These are phyloP conservation scores for Mimosa bimucronata DNA, from an alignment of 306 rosid genomes.

Conservation along the genomic window DNA sequence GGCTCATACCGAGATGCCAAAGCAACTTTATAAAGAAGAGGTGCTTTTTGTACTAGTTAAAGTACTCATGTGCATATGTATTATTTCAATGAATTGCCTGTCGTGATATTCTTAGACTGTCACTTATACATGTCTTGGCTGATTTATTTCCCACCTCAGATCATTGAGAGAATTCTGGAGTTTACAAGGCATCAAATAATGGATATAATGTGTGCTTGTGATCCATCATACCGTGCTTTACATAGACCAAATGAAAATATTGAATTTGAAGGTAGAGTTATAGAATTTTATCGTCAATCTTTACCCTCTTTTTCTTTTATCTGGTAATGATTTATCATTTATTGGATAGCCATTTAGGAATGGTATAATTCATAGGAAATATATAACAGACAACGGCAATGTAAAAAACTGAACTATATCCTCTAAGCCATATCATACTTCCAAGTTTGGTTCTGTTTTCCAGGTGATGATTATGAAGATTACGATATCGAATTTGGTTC, in stretches of 20 bases:
- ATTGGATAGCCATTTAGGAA: constrained; percentile 20
- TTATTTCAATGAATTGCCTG: constrained; percentile 29
- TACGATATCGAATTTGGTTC: constrained; percentile 76
- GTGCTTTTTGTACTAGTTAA: constrained; percentile 42
- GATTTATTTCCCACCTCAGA: constrained; percentile 49
- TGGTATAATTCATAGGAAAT: constrained; percentile 15
- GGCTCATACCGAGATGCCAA: constrained; percentile 90
- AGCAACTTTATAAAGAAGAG: constrained; percentile 96
- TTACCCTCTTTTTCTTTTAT: background rate
- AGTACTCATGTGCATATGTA: constrained; percentile 14
- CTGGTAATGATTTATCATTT: constrained; percentile 24
- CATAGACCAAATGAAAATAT: constrained; percentile 83
- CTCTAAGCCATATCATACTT: constrained; percentile 29
- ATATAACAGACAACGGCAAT: too few species aligned
- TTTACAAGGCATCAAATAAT: constrained; percentile 86
- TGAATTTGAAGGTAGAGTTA: constrained; percentile 61
- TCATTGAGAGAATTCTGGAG: constrained; percentile 96
- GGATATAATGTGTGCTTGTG: constrained; percentile 95
- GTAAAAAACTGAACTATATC: constrained; percentile 20
- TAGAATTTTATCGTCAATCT: background rate
- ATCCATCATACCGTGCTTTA: constrained; percentile 88
- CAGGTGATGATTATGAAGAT: constrained; percentile 84
- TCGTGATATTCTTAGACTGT: constrained; percentile 18
- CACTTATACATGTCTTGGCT: constrained; percentile 29
- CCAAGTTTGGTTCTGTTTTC: constrained; percentile 27